A percentile compares a stretch with the other conserved stretches of the same genome.
Evolutionary conservation across 495 filamentous ascomycete genomes (phyloP).

Genomic region (Hyaloscypha bicolor): DNA sequence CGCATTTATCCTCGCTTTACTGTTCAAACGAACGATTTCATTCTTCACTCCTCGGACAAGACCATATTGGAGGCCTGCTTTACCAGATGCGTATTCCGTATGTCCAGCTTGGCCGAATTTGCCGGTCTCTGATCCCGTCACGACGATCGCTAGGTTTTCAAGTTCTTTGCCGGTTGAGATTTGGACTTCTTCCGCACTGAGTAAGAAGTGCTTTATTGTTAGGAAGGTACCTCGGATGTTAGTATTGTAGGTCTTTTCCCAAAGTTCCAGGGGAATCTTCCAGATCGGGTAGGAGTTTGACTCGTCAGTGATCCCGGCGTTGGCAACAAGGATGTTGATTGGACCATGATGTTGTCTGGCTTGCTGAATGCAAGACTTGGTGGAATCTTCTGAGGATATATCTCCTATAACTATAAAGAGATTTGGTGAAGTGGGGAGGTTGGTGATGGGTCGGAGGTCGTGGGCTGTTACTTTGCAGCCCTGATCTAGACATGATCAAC

Average conservation of each 20-base stretch:
- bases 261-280: slow-evolving; percentile 52
- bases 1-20: slow-evolving; percentile 56
- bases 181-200: slow-evolving; percentile 41
- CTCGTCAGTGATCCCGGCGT: slow-evolving; percentile 53
- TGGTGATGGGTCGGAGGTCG: slow-evolving; percentile 41
- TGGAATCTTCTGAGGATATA: slow-evolving; percentile 49
- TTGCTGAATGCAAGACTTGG: slow-evolving; percentile 42
- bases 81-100: slow-evolving; percentile 52
- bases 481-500: slow-evolving; percentile 39
- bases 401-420: slow-evolving; percentile 48
- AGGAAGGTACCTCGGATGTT: slow-evolving; percentile 58
- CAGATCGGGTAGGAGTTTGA: slow-evolving; percentile 49
- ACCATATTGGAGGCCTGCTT: slow-evolving; percentile 57
- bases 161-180: slow-evolving; percentile 40
- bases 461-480: slow-evolving; percentile 57
- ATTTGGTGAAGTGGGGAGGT: slow-evolving; percentile 33
- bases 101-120: slow-evolving; percentile 55
- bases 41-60: slow-evolving; percentile 55
- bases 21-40: slow-evolving; percentile 55
- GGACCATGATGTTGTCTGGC: slow-evolving; percentile 52
- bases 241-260: slow-evolving; percentile 53
- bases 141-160: slow-evolving; percentile 53
- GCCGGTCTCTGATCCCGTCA: slow-evolving; percentile 54
- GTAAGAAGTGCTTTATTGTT: slow-evolving; percentile 60
- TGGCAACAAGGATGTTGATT: slow-evolving; percentile 55